phyloP scores from a whole-genome alignment of 495 filamentous ascomycete genomes.

The Penicillium canescens region DNA sequence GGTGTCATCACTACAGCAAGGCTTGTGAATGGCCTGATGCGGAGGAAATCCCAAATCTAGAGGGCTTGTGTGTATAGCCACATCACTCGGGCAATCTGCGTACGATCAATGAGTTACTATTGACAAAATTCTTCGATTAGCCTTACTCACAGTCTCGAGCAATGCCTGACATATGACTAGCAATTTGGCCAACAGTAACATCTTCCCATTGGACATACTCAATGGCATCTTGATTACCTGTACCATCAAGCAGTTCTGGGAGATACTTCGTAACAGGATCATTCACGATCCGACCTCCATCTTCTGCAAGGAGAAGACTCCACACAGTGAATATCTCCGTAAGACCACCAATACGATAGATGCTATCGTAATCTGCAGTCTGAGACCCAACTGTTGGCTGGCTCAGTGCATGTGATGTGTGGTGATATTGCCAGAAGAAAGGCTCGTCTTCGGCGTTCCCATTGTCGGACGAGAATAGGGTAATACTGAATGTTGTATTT shows the following conservation, averaged over 20 bases:
- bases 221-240: slow-evolving; percentile 8
- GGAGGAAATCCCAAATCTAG: neutral
- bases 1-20: slow-evolving; percentile 6
- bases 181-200: slow-evolving; percentile 45
- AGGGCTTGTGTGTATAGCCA: neutral
- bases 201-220: slow-evolving; percentile 37
- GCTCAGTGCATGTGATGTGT: slow-evolving; percentile 41
- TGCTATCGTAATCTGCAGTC: slow-evolving; percentile 33
- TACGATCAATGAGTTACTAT: neutral
- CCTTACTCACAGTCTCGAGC: slow-evolving; percentile 35
- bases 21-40: neutral
- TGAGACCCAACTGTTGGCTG: slow-evolving; percentile 26
- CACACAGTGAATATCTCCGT: slow-evolving; percentile 47
- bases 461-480: slow-evolving; percentile 48
- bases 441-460: slow-evolving; percentile 26
- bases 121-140: slow-evolving; percentile 2
- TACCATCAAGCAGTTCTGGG: slow-evolving; percentile 43
- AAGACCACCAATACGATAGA: slow-evolving; percentile 48
- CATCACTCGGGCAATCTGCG: slow-evolving; percentile 6
- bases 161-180: slow-evolving; percentile 38
- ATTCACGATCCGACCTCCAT: slow-evolving; percentile 41
- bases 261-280: slow-evolving; percentile 49
- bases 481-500: slow-evolving; percentile 48
- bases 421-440: slow-evolving; percentile 44
- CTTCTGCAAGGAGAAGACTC: slow-evolving; percentile 44